Conservation (phyloP, 2,329 filamentous ascomycete species). For the Rosellinia necatrix region DNA sequence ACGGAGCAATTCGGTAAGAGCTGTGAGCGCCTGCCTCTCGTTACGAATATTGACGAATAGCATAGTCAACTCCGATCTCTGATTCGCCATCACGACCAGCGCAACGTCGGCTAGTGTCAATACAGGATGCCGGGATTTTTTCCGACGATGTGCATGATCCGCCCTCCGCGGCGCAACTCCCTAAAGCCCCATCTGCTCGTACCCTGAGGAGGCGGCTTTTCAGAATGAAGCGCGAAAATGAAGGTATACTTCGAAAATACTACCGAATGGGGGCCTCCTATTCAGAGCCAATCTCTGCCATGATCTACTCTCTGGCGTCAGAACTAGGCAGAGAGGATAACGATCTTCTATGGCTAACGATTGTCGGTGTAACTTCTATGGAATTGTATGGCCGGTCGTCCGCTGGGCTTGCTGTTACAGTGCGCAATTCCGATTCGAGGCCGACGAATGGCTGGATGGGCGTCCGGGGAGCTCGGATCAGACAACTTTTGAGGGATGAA, state of each 20-base stretch:
- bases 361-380: constrained; percentile 92
- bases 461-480: constrained; percentile 79
- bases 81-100: constrained; percentile 65
- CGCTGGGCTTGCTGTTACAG: constrained; percentile 71
- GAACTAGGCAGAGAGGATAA: constrained; percentile 97
- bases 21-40: constrained; percentile 28
- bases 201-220: constrained; percentile 74
- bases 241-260: constrained; percentile 76
- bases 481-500: constrained; percentile 87
- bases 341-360: constrained; percentile 90
- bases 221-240: constrained; percentile 76
- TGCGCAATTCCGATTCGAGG: constrained; percentile 59
- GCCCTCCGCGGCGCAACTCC: constrained; percentile 62
- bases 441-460: constrained; percentile 76
- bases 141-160: constrained; percentile 57
- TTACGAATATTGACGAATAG: constrained; percentile 40
- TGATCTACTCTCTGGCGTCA: constrained; percentile 92
- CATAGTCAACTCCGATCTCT: constrained; percentile 67
- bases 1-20: constrained; percentile 81
- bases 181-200: constrained; percentile 70
- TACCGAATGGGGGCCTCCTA: constrained; percentile 88
- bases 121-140: constrained; percentile 53
- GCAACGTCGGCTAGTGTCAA: constrained; percentile 63
- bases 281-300: constrained; percentile 90
- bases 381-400: constrained; percentile 89